A percentile compares a stretch with the other conserved stretches of the same genome.
Conservation (phyloP, 495 filamentous ascomycete genomes). For the Penicillium arizonense region DNA sequence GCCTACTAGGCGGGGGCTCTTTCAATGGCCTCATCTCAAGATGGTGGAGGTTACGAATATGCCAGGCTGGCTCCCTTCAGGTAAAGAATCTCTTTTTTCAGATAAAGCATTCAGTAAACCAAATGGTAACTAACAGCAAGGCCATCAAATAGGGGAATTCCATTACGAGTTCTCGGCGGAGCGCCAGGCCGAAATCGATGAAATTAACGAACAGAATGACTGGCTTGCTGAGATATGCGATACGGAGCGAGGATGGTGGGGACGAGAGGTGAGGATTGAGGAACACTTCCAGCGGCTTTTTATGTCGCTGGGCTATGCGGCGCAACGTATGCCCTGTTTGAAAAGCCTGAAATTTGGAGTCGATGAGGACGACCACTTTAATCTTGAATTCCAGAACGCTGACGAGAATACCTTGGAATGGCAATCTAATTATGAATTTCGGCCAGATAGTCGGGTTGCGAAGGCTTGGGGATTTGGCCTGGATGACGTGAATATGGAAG, state of each 20-base stretch:
- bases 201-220: background rate
- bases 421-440: background rate
- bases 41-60: background rate
- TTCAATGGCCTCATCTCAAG: background rate
- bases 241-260: background rate
- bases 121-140: background rate
- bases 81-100: background rate
- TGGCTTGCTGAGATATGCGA: background rate
- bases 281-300: background rate
- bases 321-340: background rate
- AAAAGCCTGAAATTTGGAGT: constrained; percentile 1
- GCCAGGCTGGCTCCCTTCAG: background rate
- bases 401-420: background rate
- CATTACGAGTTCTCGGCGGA: background rate
- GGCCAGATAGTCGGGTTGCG: background rate
- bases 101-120: background rate
- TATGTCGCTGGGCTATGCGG: background rate
- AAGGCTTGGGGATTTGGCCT: background rate
- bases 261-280: background rate
- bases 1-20: background rate
- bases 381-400: background rate
- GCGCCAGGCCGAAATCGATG: background rate
- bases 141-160: background rate
- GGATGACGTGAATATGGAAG: background rate
- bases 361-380: background rate